Evolutionary conservation across 2,329 filamentous ascomycete genomes (phyloP).

Genomic region (Onygenales sp.): DNA sequence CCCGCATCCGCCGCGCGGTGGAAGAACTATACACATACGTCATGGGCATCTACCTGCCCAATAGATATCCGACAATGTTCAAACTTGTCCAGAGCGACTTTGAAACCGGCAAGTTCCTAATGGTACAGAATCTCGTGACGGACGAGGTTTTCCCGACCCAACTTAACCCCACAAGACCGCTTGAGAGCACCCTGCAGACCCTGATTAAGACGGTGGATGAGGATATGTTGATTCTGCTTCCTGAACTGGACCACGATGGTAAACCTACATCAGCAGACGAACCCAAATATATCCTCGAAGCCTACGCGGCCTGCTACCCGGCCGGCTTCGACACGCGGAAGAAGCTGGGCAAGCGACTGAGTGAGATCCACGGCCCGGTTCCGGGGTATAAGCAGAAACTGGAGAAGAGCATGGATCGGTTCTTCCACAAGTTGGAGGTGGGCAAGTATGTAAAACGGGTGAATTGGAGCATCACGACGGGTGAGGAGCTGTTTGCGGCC

Average conservation of each 20-base stretch:
- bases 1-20: slow-evolving; percentile 38
- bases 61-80: slow-evolving; percentile 48
- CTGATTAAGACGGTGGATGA: slow-evolving; percentile 47
- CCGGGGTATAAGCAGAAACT: slow-evolving; percentile 49
- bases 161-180: slow-evolving; percentile 21
- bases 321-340: slow-evolving; percentile 47
- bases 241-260: slow-evolving; percentile 28
- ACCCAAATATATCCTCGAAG: slow-evolving; percentile 45
- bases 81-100: slow-evolving; percentile 22
- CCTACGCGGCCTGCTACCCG: slow-evolving; percentile 48
- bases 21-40: slow-evolving; percentile 50
- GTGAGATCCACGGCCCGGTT: slow-evolving; percentile 50
- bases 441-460: slow-evolving; percentile 46
- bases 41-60: slow-evolving; percentile 45
- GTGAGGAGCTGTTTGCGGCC: slow-evolving; percentile 31
- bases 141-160: slow-evolving; percentile 29
- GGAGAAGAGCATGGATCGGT: slow-evolving; percentile 52
- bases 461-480: slow-evolving; percentile 40
- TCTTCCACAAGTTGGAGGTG: slow-evolving; percentile 45
- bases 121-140: slow-evolving; percentile 40
- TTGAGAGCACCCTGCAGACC: slow-evolving; percentile 35
- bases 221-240: slow-evolving; percentile 51
- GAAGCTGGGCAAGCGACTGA: slow-evolving; percentile 45
- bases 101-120: slow-evolving; percentile 16
- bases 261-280: slow-evolving; percentile 10